These are phyloP conservation scores for Penicillium sp. DNA, from an alignment of 2,329 filamentous ascomycete genomes.

Conservation along the genomic window DNA sequence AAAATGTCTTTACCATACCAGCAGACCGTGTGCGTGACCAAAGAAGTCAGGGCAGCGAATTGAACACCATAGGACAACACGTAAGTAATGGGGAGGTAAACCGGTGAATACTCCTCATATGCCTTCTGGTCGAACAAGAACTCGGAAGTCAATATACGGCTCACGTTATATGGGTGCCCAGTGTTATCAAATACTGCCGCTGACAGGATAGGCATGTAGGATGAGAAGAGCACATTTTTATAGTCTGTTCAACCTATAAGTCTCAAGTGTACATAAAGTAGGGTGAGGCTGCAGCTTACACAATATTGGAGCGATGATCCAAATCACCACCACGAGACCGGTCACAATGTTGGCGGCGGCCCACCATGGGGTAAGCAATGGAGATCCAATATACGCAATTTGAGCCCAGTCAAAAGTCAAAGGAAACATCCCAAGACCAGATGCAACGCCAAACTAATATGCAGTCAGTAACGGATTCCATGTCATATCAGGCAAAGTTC, in stretches of 20 bases:
- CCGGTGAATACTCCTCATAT: slow-evolving; percentile 76
- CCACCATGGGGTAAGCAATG: slow-evolving; percentile 81
- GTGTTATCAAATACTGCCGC: slow-evolving; percentile 82
- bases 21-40: slow-evolving; percentile 76
- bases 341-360: slow-evolving; percentile 80
- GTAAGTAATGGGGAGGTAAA: slow-evolving; percentile 84
- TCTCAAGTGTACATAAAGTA: not conserved
- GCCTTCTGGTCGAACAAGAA: slow-evolving; percentile 75
- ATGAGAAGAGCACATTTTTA: slow-evolving; percentile 72
- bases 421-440: slow-evolving; percentile 78
- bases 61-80: slow-evolving; percentile 83
- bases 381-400: slow-evolving; percentile 82
- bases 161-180: slow-evolving; percentile 76
- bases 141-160: slow-evolving; percentile 71
- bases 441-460: slow-evolving; percentile 70
- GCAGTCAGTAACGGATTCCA: slow-evolving; percentile 1
- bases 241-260: slow-evolving; percentile 55
- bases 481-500: slow-evolving; percentile 10
- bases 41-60: slow-evolving; percentile 75
- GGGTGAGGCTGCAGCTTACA: slow-evolving; percentile 42
- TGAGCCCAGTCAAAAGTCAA: slow-evolving; percentile 91
- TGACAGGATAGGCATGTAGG: slow-evolving; percentile 84
- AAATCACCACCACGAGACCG: slow-evolving; percentile 78
- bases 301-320: slow-evolving; percentile 74
- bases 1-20: slow-evolving; percentile 84